Evolutionary conservation across 805 yeast species (phyloP).

Genomic region (Diddensiella caesifluorescens): DNA sequence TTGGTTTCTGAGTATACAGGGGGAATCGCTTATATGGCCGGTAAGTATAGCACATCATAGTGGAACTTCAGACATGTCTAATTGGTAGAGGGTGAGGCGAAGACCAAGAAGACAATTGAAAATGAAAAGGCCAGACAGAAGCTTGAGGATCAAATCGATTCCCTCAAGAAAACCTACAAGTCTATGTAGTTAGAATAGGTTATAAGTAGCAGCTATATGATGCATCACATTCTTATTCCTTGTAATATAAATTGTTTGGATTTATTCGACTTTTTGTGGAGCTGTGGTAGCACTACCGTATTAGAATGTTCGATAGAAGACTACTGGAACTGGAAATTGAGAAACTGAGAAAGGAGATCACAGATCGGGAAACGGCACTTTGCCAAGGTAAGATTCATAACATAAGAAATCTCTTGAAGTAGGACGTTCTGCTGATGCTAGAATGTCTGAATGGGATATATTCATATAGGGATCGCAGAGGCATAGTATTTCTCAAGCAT

Average conservation of each 20-base stretch:
- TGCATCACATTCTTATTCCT: too few species aligned
- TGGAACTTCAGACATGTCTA: background rate
- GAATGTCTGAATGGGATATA: background rate
- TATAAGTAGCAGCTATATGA: too few species aligned
- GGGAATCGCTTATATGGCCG: slow-evolving; percentile 2
- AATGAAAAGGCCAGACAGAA: background rate
- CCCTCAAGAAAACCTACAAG: background rate
- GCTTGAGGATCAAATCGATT: background rate
- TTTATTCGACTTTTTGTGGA: too few species aligned
- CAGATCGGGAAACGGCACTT: background rate
- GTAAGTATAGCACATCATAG: background rate
- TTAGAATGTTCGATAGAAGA: background rate
- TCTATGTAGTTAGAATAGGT: background rate
- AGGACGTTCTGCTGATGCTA: too few species aligned
- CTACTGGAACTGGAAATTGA: background rate
- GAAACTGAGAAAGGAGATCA: background rate
- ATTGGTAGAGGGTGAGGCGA: background rate
- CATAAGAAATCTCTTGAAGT: too few species aligned
- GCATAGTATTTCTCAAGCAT: background rate
- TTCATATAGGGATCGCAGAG: slow-evolving; percentile 1
- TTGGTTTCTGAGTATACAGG: background rate
- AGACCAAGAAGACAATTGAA: background rate
- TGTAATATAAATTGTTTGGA: too few species aligned
- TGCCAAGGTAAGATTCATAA: background rate
- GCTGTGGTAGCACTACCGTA: too few species aligned